These are phyloP conservation scores for Venturia pyrina DNA, from an alignment of 2,329 filamentous ascomycete genomes.

Conservation along the genomic window DNA sequence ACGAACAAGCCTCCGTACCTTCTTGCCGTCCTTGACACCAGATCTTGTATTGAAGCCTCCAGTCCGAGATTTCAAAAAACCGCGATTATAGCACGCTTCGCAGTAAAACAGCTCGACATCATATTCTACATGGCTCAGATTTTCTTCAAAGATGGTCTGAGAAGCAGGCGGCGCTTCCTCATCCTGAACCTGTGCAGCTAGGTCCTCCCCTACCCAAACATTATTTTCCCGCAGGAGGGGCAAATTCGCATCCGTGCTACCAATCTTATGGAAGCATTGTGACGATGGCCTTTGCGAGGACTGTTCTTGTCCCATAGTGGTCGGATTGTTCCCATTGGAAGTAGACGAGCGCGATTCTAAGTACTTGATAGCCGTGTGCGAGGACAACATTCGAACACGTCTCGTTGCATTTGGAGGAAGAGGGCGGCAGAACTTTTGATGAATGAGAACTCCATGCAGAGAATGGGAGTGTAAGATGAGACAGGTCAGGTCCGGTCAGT, in stretches of 20 bases:
- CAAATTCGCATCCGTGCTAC: neutral
- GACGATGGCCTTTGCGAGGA: neutral
- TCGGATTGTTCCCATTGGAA: too few relatives aligned
- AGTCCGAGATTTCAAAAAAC: neutral
- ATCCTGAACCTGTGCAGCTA: neutral
- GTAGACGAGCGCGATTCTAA: neutral
- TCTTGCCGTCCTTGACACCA: neutral
- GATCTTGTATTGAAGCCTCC: neutral
- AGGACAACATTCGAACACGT: neutral
- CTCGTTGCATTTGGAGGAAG: neutral
- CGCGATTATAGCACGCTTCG: neutral
- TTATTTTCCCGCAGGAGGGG: neutral
- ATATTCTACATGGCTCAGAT: neutral
- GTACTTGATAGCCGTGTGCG: neutral
- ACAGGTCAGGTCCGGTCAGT: neutral
- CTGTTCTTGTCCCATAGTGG: neutral
- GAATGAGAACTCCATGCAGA: neutral
- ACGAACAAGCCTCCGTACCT: neutral
- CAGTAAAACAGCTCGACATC: neutral
- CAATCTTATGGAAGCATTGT: neutral
- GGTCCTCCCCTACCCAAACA: neutral
- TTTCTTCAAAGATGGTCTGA: neutral
- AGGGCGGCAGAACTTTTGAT: neutral
- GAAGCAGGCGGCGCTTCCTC: neutral
- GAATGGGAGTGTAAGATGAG: neutral